Base-by-base conservation (phyloP, 192 early-diverging fungal genomes). In the Coemansia sp. region DNA sequence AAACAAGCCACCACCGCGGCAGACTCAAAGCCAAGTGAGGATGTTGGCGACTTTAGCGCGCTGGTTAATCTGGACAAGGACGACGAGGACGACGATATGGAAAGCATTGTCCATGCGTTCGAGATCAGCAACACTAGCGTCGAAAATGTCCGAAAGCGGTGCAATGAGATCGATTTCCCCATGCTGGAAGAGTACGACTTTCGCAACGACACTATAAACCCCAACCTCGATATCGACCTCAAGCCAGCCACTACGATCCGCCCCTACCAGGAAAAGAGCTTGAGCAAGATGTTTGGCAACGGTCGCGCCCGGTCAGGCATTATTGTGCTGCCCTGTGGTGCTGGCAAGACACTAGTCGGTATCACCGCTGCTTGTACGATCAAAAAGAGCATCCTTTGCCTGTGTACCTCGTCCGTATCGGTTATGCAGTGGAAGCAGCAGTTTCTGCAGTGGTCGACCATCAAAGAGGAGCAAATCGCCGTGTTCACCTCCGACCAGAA, bases 161-260 rank as follows among this genome's bases (percentile, higher is more conserved):
- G 95, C 85, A 94, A 91, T 65, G 92, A 91, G 43, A 83, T 99
- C 38, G 95, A 97, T 59, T 96, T 91, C 67, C 96, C 98, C 2
- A 91, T 97, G 87, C 86, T 98, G 54, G 96, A 98, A 68, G 97
- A 99, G 79, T 99, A 99, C 78, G 97, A 99, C 78, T 99, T 99
- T 74, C 89, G 94, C 63, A 94, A 95, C 70, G 90, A 92, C 80
- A 72, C 64, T 11, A 44, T 70, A 27, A 89, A 91, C 69, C 78
- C 91, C 5, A 85, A 89, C 61, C 78, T 92, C 27, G 82, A 87
- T 36, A 90, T 98, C 65, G 94, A 96, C 68, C 90, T 98, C 13
- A 98, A 98, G 76, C 92, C 97, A n/a, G 93, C 92, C 9, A 97
- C 97, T 3, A 89, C 89, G 1, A 91, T 99, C 78, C 89, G 97